Evolutionary conservation across 148 eudicot genomes (phyloP), one percentile per base, ranked within the genome.

Genomic region (Rhododendron vialii): DNA sequence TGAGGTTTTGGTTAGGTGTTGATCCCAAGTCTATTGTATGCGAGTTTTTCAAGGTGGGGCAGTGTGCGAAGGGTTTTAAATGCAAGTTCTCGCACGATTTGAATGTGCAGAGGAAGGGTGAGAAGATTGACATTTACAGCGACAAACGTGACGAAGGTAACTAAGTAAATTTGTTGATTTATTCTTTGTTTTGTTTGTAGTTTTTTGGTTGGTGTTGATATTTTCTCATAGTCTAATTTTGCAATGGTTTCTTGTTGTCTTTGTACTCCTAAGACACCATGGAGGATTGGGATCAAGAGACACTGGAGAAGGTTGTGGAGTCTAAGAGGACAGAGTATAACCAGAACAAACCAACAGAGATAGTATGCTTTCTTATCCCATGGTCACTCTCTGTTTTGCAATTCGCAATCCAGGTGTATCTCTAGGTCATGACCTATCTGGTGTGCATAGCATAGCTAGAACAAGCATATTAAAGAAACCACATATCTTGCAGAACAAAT

Each of bases 21-120:
- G 98, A 96, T 93, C 98, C 98, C 59, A 96, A 96, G 89, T 96
- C 98, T 67, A 90, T 96, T 86, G 87, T 96, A 5, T 96, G 98
- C 67, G 98, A 96, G 89, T 93, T 93, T 89, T 96, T 84, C 88
- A 96, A 96, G 90, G 98, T 80, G 71, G 98, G 98, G 85, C 98
- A 96, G 87, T 96, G 98, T 91, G 87, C 98, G 10, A 96, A 96
- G 86, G 98, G 98, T 50, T 96, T 96, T 86, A 96, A 96, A 79
- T 96, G 98, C 92, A 96, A 94, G 88, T 96, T 96, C 85, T 96
- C 98, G 11, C 98, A 95, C 84, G 98, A 94, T 87, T 86, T 94
- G 86, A 94, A 92, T 89, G 90, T 94, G 84, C 94, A 92, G 85
- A 91, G 98, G 88, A 94, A 94, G 88, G 98, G 98, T 85, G 98